A percentile compares a stretch with the other conserved stretches of the same genome.
phyloP scores from a whole-genome alignment of 768 basidiomycete species.

The Coprinellus micaceus region DNA sequence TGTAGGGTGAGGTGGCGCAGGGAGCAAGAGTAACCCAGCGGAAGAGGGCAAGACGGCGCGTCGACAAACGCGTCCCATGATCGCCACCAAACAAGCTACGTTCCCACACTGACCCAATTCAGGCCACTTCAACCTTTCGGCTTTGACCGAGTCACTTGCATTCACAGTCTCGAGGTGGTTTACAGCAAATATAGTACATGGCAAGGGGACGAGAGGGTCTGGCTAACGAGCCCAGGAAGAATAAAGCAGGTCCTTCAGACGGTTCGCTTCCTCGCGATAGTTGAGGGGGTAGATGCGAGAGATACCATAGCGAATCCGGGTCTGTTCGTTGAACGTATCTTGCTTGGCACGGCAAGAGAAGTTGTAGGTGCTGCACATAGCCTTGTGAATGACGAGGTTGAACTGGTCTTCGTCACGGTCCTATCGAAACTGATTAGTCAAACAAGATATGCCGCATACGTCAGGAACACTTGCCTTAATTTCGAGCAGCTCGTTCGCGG shows the following conservation, averaged over 20 bases:
- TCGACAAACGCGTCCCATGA: slow-evolving; percentile 16
- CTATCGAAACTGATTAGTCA: slow-evolving; percentile 30
- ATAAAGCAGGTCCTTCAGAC: slow-evolving; percentile 57
- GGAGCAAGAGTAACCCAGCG: slow-evolving; percentile 8
- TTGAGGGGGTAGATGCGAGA: slow-evolving; percentile 61
- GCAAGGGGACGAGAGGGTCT: background rate
- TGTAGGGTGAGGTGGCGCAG: background rate
- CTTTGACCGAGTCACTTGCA: background rate
- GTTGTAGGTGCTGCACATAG: slow-evolving; percentile 69
- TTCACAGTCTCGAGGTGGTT: no score
- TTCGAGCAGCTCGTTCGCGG: slow-evolving; percentile 74
- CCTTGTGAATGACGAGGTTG: slow-evolving; percentile 55
- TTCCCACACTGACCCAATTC: slow-evolving; percentile 10
- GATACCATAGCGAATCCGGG: slow-evolving; percentile 81
- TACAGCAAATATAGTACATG: slow-evolving; percentile 5
- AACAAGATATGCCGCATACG: no score
- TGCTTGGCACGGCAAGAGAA: slow-evolving; percentile 85
- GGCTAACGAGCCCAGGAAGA: slow-evolving; percentile 53
- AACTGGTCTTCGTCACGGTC: slow-evolving; percentile 58
- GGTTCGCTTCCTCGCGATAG: slow-evolving; percentile 62
- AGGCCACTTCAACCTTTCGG: slow-evolving; percentile 5
- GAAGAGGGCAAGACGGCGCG: slow-evolving; percentile 20
- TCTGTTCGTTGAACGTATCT: slow-evolving; percentile 80
- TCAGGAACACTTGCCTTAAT: slow-evolving; percentile 70
- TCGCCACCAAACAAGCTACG: slow-evolving; percentile 15